Base-by-base conservation (phyloP, 139 green algal genomes). In the Volvox africanus region DNA sequence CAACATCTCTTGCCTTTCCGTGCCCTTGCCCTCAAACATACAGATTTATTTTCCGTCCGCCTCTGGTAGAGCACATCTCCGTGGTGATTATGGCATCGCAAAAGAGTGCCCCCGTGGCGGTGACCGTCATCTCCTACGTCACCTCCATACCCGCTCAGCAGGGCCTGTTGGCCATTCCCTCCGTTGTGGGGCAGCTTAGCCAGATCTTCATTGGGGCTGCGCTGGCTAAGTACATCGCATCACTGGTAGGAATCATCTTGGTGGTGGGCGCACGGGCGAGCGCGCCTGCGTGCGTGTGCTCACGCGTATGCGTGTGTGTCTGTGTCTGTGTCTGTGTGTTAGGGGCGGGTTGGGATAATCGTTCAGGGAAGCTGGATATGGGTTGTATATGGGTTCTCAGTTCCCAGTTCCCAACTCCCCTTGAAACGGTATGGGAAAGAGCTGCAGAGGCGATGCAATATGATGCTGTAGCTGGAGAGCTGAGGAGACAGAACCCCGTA, bases 141-240 rank as follows among this genome's bases (percentile, higher is more conserved):
- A 89, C 90, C 50, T 67, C 69, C 77, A 61, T 61, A 50, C 88
- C 91, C 32, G 77, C 76, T 1, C 76, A 84, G 19, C 76, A 93
- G 50, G 94, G 94, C 28, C 89, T 96, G 88, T 86, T 96, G 89
- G 91, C 93, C 78, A 93, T 96, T 18, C 95, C 95, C 0, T 91
- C 83, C n/a, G 94, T 97, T 28, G 80, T 96, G 9, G 95, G 95
- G 0, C 95, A 97, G 94, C 85, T 97, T 26, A 78, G 65, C 0
- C 93, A 95, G 90, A 93, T 95, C 37, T 95, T 95, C 80, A 93
- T 95, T 28, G 92, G 91, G 1, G 80, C 90, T 0, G 90, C 82
- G 11, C 65, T 95, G 32, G 86, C 92, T 19, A 90, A 79, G 37
- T 76, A 50, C 80, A 67, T 88, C 18, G 36, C 80, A 12, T 75